Conservation (phyloP, 78 protist genomes). For the Bodo saltans region DNA sequence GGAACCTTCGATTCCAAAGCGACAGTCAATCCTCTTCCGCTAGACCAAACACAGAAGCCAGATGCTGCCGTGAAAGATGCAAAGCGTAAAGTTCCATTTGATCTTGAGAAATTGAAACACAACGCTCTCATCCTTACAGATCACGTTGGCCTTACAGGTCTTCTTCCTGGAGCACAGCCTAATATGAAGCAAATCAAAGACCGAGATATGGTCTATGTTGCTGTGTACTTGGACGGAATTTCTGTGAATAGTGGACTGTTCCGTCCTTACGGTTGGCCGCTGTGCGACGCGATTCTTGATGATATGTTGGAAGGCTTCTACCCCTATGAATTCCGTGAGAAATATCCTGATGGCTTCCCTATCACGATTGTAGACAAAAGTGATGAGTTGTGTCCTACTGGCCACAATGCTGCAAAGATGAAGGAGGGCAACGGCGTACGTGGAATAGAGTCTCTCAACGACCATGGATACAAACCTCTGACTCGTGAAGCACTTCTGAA, state of each 20-base stretch:
- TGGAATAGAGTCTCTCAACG: background rate
- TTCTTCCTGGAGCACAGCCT: no score
- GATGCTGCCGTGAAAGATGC: no score
- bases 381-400: background rate
- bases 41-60: no score
- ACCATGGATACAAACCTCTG: slow-evolving; percentile 16
- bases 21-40: no score
- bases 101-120: no score
- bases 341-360: slow-evolving; percentile 40
- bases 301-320: slow-evolving; percentile 54
- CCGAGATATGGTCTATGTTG: background rate
- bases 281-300: background rate
- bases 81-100: no score
- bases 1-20: no score
- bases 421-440: background rate
- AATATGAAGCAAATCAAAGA: no score
- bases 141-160: no score
- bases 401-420: background rate
- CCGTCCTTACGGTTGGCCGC: slow-evolving; percentile 13
- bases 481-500: background rate
- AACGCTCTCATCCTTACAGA: no score
- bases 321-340: slow-evolving; percentile 42
- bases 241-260: slow-evolving; percentile 27
- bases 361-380: slow-evolving; percentile 13
- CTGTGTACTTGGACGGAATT: slow-evolving; percentile 27